Conservation (phyloP, 805 yeast species). For the Brettanomyces bruxellensis region DNA sequence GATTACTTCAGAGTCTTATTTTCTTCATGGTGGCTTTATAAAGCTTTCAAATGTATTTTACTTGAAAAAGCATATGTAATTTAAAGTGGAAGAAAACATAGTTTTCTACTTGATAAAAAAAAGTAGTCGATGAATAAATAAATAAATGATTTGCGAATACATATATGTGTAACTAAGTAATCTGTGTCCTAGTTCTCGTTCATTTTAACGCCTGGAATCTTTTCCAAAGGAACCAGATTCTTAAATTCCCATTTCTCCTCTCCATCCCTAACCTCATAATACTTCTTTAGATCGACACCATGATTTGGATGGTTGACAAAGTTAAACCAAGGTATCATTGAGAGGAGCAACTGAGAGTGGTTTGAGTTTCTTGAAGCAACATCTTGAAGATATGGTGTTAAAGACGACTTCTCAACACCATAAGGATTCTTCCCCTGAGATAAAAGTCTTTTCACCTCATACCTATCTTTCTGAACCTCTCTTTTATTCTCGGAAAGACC, state of each 20-base stretch:
- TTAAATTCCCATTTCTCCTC: constrained; percentile 48
- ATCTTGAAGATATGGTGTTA: constrained; percentile 64
- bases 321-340: constrained; percentile 76
- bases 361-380: constrained; percentile 72
- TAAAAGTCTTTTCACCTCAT: constrained; percentile 58
- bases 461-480: constrained; percentile 67
- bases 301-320: constrained; percentile 74
- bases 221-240: constrained; percentile 38
- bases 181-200: not conserved
- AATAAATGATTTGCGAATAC: not conserved
- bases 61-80: too few relatives aligned
- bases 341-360: constrained; percentile 50
- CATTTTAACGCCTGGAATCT: constrained; percentile 27
- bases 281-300: constrained; percentile 61
- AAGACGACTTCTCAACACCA: constrained; percentile 42
- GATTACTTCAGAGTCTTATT: too few relatives aligned
- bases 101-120: too few relatives aligned
- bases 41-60: too few relatives aligned
- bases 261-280: constrained; percentile 47
- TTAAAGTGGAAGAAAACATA: too few relatives aligned
- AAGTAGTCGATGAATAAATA: too few relatives aligned
- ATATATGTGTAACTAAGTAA: not conserved
- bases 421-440: constrained; percentile 60
- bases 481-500: constrained; percentile 66
- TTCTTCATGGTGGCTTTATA: too few relatives aligned